Evolutionary conservation across 2,329 filamentous ascomycete genomes (phyloP).

Genomic region (Cadophora luteo-olivacea): DNA sequence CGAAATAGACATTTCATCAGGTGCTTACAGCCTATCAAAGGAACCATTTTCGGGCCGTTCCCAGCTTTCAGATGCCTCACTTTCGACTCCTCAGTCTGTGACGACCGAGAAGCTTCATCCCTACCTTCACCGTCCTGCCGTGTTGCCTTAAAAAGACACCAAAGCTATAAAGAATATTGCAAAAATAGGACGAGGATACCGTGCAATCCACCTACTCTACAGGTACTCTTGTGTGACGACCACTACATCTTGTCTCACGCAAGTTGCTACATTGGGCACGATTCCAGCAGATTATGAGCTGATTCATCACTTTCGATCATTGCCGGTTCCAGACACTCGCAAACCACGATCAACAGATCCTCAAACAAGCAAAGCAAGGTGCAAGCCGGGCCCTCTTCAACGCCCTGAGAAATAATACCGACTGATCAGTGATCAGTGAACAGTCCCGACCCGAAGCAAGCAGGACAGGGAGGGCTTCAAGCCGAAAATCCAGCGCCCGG

Average conservation of each 20-base stretch:
- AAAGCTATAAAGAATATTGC: not conserved
- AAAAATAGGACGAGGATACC: not conserved
- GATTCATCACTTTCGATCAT: not conserved
- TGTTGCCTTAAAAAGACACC: not conserved
- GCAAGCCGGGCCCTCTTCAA: not conserved
- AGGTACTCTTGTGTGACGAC: not conserved
- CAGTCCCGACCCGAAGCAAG: not conserved
- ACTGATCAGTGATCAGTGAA: not conserved
- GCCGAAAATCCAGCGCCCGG: not conserved
- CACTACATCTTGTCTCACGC: slow-evolving; percentile 10
- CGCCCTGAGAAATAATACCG: not conserved
- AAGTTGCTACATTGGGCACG: not conserved
- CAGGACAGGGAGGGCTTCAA: not conserved
- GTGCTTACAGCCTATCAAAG: not conserved
- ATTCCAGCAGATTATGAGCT: not conserved
- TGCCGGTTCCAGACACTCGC: not conserved
- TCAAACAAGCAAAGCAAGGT: not conserved
- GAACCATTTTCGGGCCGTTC: not conserved
- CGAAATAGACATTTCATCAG: not conserved
- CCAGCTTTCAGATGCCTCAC: not conserved
- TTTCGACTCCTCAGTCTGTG: not conserved
- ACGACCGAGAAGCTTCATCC: not conserved
- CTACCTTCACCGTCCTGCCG: not conserved
- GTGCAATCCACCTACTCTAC: not conserved
- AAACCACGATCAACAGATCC: not conserved